A percentile compares a stretch with the other conserved stretches of the same genome.
These are phyloP conservation scores for Teunomyces lycoperdinae DNA, from an alignment of 805 yeast species.

Conservation along the genomic window DNA sequence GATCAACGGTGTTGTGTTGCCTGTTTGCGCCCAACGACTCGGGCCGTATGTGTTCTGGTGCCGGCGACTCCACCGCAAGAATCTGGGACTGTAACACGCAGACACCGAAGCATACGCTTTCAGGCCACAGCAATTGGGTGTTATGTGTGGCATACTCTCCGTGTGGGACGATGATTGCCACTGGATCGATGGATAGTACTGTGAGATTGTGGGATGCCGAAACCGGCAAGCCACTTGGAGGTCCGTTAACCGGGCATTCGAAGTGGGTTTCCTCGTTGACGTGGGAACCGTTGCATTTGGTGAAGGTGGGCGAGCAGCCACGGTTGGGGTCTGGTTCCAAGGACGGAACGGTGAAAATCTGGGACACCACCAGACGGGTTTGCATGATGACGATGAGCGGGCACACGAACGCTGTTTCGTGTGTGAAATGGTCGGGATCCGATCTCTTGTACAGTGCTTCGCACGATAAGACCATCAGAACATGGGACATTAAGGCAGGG, in stretches of 20 bases:
- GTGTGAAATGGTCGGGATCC: slow-evolving; percentile 96
- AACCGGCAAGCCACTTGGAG: slow-evolving; percentile 72
- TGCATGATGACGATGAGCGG: slow-evolving; percentile 76
- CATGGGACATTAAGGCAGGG: slow-evolving; percentile 75
- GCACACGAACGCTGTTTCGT: slow-evolving; percentile 83
- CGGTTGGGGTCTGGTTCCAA: slow-evolving; percentile 85
- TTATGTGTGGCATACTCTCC: slow-evolving; percentile 90
- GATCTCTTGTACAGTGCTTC: slow-evolving; percentile 84
- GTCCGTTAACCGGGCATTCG: slow-evolving; percentile 72
- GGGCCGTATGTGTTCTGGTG: slow-evolving; percentile 86
- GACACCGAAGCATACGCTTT: slow-evolving; percentile 76
- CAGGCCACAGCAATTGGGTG: slow-evolving; percentile 93
- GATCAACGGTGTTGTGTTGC: slow-evolving; percentile 86
- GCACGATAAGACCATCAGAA: slow-evolving; percentile 90
- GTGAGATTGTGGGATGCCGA: slow-evolving; percentile 82
- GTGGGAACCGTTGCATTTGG: slow-evolving; percentile 93
- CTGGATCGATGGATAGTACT: slow-evolving; percentile 94
- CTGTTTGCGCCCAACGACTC: slow-evolving; percentile 91
- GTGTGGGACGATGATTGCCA: slow-evolving; percentile 85
- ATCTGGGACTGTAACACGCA: slow-evolving; percentile 96
- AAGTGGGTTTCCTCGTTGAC: slow-evolving; percentile 87
- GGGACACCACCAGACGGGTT: slow-evolving; percentile 77
- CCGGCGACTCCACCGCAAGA: slow-evolving; percentile 94
- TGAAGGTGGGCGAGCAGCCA: slow-evolving; percentile 60
- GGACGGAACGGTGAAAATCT: slow-evolving; percentile 83